phyloP scores from a whole-genome alignment of 73 alveolate species.

The Symbiodinium pilosum region DNA sequence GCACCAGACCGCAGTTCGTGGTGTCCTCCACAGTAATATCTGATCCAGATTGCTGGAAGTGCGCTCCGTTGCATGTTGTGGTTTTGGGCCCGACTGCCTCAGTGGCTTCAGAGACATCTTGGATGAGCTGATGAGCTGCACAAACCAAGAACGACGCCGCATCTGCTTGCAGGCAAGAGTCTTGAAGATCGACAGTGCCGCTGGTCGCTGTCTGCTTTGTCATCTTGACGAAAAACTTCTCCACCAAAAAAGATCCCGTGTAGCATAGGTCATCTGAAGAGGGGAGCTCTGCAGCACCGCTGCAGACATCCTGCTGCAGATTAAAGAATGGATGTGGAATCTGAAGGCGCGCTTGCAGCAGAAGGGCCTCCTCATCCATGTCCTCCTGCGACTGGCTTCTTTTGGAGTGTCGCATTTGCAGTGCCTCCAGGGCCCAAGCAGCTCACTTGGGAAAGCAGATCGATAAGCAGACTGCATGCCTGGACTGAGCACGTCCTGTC shows the following conservation, averaged over 20 bases:
- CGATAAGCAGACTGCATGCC: background rate
- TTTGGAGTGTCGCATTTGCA: background rate
- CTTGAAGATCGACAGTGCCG: background rate
- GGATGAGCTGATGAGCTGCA: no score
- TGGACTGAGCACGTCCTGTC: constrained; percentile 8
- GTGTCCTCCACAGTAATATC: background rate
- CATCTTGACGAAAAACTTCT: background rate
- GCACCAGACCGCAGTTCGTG: background rate
- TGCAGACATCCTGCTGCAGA: background rate
- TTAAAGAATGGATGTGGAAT: background rate
- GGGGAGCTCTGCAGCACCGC: background rate
- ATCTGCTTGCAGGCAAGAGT: background rate
- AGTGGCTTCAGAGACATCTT: background rate
- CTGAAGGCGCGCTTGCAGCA: background rate
- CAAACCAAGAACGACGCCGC: no score
- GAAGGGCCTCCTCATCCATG: background rate
- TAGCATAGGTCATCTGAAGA: constrained; percentile 13
- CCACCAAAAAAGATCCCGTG: background rate
- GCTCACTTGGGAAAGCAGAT: background rate
- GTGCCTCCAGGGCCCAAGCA: background rate
- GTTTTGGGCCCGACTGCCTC: background rate
- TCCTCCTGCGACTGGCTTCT: background rate
- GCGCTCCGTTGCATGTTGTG: background rate
- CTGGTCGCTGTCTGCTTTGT: background rate
- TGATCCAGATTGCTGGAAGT: background rate